Percentiles rank a stretch among this genome's conserved stretches.
These are phyloP conservation scores for Zymoseptoria tritici DNA, from an alignment of 2,329 filamentous ascomycete species.

Conservation along the genomic window DNA sequence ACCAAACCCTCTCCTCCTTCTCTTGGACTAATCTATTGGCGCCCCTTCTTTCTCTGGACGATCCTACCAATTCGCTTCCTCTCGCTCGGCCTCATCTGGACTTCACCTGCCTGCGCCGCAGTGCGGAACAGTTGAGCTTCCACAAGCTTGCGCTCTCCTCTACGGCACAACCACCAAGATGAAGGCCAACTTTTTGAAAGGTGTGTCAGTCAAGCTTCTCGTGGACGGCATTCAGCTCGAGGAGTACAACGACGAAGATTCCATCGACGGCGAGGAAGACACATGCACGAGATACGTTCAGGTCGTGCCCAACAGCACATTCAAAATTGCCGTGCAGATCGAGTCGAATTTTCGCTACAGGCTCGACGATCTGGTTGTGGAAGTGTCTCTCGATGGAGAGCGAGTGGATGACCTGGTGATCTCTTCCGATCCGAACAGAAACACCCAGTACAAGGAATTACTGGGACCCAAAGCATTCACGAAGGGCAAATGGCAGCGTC, in stretches of 20 bases:
- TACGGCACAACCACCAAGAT: too few relatives aligned
- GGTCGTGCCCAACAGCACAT: slow-evolving; percentile 9
- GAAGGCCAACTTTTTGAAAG: slow-evolving; percentile 2
- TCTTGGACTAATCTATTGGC: not conserved
- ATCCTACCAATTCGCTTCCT: too few relatives aligned
- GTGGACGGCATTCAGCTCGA: slow-evolving; percentile 4
- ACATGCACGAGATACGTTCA: slow-evolving; percentile 13
- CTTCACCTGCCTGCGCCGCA: too few relatives aligned
- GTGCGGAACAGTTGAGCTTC: too few relatives aligned
- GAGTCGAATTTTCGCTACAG: not conserved
- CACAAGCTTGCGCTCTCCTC: too few relatives aligned
- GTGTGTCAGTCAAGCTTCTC: slow-evolving; percentile 6
- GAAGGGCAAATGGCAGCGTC: too few relatives aligned
- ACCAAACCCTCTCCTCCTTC: not conserved
- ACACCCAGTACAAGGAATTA: too few relatives aligned
- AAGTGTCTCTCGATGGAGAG: slow-evolving; percentile 15
- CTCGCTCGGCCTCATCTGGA: too few relatives aligned
- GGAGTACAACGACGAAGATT: slow-evolving; percentile 14
- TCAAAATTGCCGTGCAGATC: slow-evolving; percentile 3
- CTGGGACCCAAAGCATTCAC: too few relatives aligned
- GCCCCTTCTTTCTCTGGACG: too few relatives aligned
- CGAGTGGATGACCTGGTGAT: too few relatives aligned
- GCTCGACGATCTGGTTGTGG: slow-evolving; percentile 2
- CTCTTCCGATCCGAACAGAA: too few relatives aligned
- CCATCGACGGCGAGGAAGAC: not conserved